phyloP scores from a whole-genome alignment of 2,329 filamentous ascomycete species.

The Penicillium freii region DNA sequence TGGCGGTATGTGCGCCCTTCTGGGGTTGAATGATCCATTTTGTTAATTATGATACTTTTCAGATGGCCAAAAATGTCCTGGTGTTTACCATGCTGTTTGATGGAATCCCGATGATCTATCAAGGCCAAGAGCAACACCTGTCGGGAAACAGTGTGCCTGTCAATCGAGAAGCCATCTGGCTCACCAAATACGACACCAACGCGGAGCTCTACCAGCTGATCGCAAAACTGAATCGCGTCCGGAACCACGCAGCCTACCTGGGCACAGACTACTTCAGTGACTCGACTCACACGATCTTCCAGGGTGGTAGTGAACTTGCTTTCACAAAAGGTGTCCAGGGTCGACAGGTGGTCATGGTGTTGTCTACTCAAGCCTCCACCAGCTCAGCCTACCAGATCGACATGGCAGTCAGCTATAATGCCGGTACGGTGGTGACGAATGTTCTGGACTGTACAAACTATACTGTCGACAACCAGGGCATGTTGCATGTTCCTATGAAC shows the following conservation, averaged over 20 bases:
- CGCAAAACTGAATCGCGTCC: slow-evolving; percentile 43
- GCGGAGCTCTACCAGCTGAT: slow-evolving; percentile 41
- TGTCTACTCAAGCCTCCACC: slow-evolving; percentile 43
- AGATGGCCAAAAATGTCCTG: slow-evolving; percentile 59
- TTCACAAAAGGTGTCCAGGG: slow-evolving; percentile 47
- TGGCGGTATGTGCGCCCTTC: slow-evolving; percentile 32
- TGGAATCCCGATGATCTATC: slow-evolving; percentile 48
- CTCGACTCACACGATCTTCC: slow-evolving; percentile 19
- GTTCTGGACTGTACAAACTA: slow-evolving; percentile 31
- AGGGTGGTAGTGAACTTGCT: slow-evolving; percentile 39
- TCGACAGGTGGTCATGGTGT: slow-evolving; percentile 43
- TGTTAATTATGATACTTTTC: neutral
- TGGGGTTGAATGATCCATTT: neutral
- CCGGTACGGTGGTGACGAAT: slow-evolving; percentile 27
- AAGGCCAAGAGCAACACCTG: slow-evolving; percentile 59
- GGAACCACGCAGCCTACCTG: slow-evolving; percentile 40
- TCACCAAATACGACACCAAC: slow-evolving; percentile 38
- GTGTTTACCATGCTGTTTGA: slow-evolving; percentile 59
- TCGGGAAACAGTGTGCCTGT: slow-evolving; percentile 48
- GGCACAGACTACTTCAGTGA: slow-evolving; percentile 41
- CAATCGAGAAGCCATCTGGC: slow-evolving; percentile 57
- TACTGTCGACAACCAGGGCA: slow-evolving; percentile 25
- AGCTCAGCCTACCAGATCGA: slow-evolving; percentile 31
- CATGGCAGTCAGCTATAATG: slow-evolving; percentile 30
- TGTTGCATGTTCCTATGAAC: slow-evolving; percentile 30